These are phyloP conservation scores for Entonaema liquescens DNA, from an alignment of 495 filamentous ascomycete species.

Conservation along the genomic window DNA sequence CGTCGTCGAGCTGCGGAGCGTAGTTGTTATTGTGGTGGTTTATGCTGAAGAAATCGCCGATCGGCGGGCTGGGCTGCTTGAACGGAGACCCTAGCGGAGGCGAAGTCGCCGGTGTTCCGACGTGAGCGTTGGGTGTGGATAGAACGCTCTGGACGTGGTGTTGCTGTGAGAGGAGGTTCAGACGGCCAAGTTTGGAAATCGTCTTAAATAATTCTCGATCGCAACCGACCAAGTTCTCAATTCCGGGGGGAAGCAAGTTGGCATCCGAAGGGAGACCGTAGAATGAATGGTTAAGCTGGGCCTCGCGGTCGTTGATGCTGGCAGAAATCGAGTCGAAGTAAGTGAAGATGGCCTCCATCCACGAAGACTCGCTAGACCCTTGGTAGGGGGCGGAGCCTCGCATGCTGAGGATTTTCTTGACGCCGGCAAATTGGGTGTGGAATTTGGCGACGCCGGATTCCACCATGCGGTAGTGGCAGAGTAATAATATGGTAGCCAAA, in stretches of 20 bases:
- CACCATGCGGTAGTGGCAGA: conserved; percentile 93
- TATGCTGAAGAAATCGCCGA: conserved; percentile 43
- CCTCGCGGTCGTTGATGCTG: conserved; percentile 89
- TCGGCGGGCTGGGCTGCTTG: conserved; percentile 49
- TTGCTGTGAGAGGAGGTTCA: conserved; percentile 90
- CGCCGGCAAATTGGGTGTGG: conserved; percentile 91
- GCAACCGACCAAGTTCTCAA: conserved; percentile 87
- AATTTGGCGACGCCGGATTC: conserved; percentile 93
- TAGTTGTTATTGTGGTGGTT: conserved; percentile 60
- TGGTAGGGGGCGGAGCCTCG: conserved; percentile 71
- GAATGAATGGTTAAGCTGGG: conserved; percentile 76
- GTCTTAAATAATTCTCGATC: conserved; percentile 82
- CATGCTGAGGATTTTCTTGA: conserved; percentile 89
- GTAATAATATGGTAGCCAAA: conserved; percentile 83
- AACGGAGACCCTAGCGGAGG: conserved; percentile 58
- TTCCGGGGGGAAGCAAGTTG: conserved; percentile 63
- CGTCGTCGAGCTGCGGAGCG: conserved; percentile 58
- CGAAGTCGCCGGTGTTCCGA: conserved; percentile 39
- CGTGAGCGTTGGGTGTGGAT: conserved; percentile 39
- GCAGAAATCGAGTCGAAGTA: conserved; percentile 96
- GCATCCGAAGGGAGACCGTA: conserved; percentile 74
- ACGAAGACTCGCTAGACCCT: conserved; percentile 73
- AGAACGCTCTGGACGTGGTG: conserved; percentile 59
- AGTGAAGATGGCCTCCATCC: conserved; percentile 96
- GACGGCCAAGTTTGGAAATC: conserved; percentile 77